Evolutionary conservation across 805 yeast species (phyloP).

Genomic region (Cyberlindnera mrakii): DNA sequence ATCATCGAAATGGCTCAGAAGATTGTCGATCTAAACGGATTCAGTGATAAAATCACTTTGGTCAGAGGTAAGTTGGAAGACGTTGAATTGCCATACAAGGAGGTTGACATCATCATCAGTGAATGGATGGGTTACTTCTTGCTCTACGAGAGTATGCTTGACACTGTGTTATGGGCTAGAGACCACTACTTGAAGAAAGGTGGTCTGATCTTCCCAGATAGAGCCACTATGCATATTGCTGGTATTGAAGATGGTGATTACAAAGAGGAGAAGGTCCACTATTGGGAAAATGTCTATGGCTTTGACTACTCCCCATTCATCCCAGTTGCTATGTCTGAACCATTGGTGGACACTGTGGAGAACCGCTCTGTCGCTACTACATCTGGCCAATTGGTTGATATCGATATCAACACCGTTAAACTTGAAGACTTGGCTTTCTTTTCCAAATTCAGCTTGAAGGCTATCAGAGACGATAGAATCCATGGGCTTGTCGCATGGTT

Average conservation of each 20-base stretch:
- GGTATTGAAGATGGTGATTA: constrained; percentile 91
- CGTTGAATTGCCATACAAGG: constrained; percentile 72
- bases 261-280: constrained; percentile 84
- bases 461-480: constrained; percentile 71
- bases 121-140: constrained; percentile 99
- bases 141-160: constrained; percentile 95
- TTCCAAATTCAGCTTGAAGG: constrained; percentile 61
- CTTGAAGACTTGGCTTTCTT: constrained; percentile 77
- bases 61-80: constrained; percentile 94
- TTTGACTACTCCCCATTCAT: constrained; percentile 92
- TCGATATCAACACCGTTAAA: constrained; percentile 86
- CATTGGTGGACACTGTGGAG: constrained; percentile 93
- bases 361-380: constrained; percentile 70
- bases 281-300: constrained; percentile 97
- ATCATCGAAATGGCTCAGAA: constrained; percentile 95
- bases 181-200: constrained; percentile 74
- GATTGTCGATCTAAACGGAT: constrained; percentile 79
- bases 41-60: constrained; percentile 78
- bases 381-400: constrained; percentile 61
- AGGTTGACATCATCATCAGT: constrained; percentile 91
- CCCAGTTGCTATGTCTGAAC: constrained; percentile 83
- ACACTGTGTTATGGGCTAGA: constrained; percentile 90
- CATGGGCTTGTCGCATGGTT: constrained; percentile 95
- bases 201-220: constrained; percentile 93
- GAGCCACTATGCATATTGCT: constrained; percentile 83